Evolutionary conservation across 805 yeast genomes (phyloP), one percentile per base, ranked within the genome.

Genomic region (Kluyveromyces wickerhamii): DNA sequence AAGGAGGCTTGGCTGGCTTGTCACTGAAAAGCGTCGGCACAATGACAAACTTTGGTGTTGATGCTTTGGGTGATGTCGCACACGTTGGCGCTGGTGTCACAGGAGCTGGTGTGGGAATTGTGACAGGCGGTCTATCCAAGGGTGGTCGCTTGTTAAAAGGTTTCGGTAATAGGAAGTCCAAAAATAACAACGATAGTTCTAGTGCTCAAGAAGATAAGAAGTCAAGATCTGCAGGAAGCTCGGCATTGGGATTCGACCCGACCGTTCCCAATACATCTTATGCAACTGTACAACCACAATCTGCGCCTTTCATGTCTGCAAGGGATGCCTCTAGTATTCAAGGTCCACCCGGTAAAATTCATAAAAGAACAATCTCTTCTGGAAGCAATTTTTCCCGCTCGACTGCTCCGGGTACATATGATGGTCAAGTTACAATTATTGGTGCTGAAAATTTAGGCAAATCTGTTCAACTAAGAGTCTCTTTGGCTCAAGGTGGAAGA

Each of bases 371-470:
- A 14, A 35, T 41, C 20, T 37, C 46, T 9, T 24, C 42, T 25
- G 50, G 45, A 19, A 45, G 54, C 34, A 48, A 52, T 34, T 43
- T 45, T 31, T 51, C 55, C 15, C 45, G 47, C 26, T 45, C 53
- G n/a, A 32, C 42, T 52, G 67, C 29, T 41, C 68, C 48, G 6
- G 43, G 40, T 27, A 47, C 58, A 41, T 28, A 41, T 17, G 73
- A 77, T 4, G 88, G 87, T 21, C 57, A 74, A 37, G 47, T 78
- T 28, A 66, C 69, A 2, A 56, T 81, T 32, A 55, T 75, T 19
- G 60, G 71, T 2, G 75, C 73, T 4, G 46, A 58, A 8, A 69
- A 71, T 12, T 52, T 70, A 27, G 62, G 66, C 11, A 51, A 56
- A 14, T 49, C 57, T 28, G 59, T 61, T 36, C 79, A 72, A 42